Base-by-base conservation (phyloP, 306 rosid species). In the Vicia villosa region DNA sequence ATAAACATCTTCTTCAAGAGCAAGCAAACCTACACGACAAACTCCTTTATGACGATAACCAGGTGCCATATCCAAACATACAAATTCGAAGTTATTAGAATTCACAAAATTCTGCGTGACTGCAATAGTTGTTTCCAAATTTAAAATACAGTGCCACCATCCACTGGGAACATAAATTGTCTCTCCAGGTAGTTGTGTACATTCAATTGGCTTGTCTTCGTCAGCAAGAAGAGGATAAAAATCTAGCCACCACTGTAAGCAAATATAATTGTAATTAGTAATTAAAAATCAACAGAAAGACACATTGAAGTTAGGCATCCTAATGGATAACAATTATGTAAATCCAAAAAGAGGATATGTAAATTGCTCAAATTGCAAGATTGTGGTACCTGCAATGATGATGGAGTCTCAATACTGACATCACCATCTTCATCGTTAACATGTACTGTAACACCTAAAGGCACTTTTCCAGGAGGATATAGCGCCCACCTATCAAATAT, bases 131-230 rank as follows among this genome's bases (percentile, higher is more conserved):
- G 96, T 79, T 77, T 94, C 99, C 82, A 94, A 82, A 79, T 94
- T 94, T 73, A 94, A 74, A 79, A 94, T 95, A 84, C 97, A 88
- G 80, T 94, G 99, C 96, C 97, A 94, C 99, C 99, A 94, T 80
- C 97, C 99, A 81, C 97, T 94, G 2, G 97, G 99, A 80, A 94
- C 96, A 19, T 81, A 94, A 77, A 94, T 91, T 10, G 99, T 94
- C 85, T 94, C 99, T 76, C 99, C 99, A 4, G 97, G 99, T 37
- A 85, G 74, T 79, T 94, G 99, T 57, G 99, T 94, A 58, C 96
- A 94, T 77, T 94, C 99, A 74, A 91, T 86, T 46, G 99, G 99
- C 82, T 88, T 94, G 85, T 94, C 97, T 83, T 91, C 96, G 75
- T 91, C 97, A 77, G 96, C 88, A 74, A 94, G 97, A 81, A 94